Evolutionary conservation across 73 alveolate genomes (phyloP), one percentile per base, ranked within the genome.

Genomic region (Effrenium voratum): DNA sequence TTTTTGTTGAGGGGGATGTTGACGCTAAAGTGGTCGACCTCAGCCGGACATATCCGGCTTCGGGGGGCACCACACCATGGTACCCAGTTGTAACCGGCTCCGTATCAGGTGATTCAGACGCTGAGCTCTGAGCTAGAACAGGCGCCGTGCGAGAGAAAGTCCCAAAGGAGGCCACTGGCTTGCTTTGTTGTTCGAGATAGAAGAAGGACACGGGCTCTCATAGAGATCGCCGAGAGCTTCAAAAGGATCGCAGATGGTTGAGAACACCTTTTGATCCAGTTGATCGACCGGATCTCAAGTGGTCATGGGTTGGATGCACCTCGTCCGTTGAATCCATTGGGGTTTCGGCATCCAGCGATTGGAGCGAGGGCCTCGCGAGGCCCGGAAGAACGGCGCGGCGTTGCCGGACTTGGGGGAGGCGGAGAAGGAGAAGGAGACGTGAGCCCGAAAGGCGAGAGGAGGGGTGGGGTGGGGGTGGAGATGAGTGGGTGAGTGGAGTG

Each of bases 91-190:
- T 19, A 52, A 8, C 26, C 26, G 63, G 19, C 63, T 19, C 19
- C 8, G 19, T 52, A 0, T 34, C 95, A 87, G 95, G 96, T 88
- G 86, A 55, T 88, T 41, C 96, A 88, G 57, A 30, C 66, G 96
- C 46, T 88, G 86, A 88, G 96, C 43, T 57, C 96, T 41, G 96
- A 88, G 85, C 86, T 88, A 43, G 96, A 88, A 50, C 86, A 88
- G 86, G 96, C 86, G 16, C 32, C n/a, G n/a, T n/a, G n/a, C n/a
- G n/a, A n/a, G n/a, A n/a, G n/a, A n/a, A n/a, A n/a, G n/a, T n/a
- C n/a, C n/a, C n/a, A n/a, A n/a, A n/a, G n/a, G n/a, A n/a, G n/a
- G n/a, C n/a, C n/a, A n/a, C n/a, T n/a, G n/a, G n/a, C n/a, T n/a
- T n/a, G n/a, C n/a, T n/a, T n/a, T n/a, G n/a, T n/a, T n/a, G n/a